Conservation (phyloP, 192 early-diverging fungal genomes). For the Linnemannia zychae region DNA sequence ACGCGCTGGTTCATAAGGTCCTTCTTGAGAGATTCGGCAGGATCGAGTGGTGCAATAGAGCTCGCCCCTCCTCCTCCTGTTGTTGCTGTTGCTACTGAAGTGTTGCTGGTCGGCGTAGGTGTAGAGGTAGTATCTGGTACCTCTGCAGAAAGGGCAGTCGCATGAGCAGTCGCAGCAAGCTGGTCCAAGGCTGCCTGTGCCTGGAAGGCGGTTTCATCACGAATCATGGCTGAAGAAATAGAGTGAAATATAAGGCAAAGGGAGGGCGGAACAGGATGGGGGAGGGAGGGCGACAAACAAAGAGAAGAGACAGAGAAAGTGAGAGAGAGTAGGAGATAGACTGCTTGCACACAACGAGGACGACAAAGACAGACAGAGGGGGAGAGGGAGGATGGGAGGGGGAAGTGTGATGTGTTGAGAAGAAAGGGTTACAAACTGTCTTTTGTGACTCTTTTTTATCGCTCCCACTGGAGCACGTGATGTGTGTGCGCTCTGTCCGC, state of each 20-base stretch:
- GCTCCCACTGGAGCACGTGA: background rate
- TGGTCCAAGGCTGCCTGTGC: slow-evolving; percentile 18
- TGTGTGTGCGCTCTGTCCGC: background rate
- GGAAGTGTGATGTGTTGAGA: background rate
- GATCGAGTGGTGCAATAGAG: slow-evolving; percentile 19
- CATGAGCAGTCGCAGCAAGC: slow-evolving; percentile 21
- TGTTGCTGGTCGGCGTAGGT: background rate
- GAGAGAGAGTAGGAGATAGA: background rate
- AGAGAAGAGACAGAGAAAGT: background rate
- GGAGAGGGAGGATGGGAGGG: slow-evolving; percentile 5
- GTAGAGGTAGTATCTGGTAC: background rate
- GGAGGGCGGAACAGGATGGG: background rate
- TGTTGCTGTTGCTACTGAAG: background rate
- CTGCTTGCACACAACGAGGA: slow-evolving; percentile 7
- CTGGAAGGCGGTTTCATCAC: slow-evolving; percentile 41
- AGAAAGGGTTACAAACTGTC: background rate
- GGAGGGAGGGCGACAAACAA: background rate
- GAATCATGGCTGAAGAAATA: slow-evolving; percentile 30
- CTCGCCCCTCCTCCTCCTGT: slow-evolving; percentile 6
- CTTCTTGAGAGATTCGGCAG: slow-evolving; percentile 52
- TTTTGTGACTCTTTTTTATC: slow-evolving; percentile 1
- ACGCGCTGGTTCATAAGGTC: slow-evolving; percentile 59
- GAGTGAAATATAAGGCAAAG: background rate
- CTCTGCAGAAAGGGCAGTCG: slow-evolving; percentile 23
- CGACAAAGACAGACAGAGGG: background rate